A percentile compares a stretch with the other conserved stretches of the same genome.
Conservation (phyloP, 2,329 filamentous ascomycete species). For the Sphaerulina vaccinii region DNA sequence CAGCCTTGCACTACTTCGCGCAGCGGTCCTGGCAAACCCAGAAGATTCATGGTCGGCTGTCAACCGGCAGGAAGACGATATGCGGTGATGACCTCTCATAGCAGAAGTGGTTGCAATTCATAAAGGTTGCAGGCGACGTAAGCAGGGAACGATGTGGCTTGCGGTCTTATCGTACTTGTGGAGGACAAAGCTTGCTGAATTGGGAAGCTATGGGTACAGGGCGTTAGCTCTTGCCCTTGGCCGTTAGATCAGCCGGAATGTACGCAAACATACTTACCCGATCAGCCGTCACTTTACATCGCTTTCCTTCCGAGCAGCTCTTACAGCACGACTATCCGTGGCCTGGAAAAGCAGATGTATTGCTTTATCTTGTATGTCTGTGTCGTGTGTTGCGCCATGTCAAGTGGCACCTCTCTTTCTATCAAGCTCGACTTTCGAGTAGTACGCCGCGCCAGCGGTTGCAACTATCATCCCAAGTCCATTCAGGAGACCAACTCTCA, state of each 20-base stretch:
- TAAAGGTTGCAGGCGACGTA: too few species aligned
- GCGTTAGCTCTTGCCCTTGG: background rate
- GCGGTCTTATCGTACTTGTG: too few species aligned
- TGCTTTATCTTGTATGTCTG: background rate
- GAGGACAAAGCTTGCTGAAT: too few species aligned
- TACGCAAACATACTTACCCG: background rate
- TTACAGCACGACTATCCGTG: too few species aligned
- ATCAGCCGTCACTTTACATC: background rate
- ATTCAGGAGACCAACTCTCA: slow-evolving; percentile 44
- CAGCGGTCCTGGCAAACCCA: background rate
- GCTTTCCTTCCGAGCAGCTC: background rate
- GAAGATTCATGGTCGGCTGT: background rate
- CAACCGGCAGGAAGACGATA: background rate
- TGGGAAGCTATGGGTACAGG: too few species aligned
- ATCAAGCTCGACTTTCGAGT: slow-evolving; percentile 58
- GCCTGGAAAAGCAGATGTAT: too few species aligned
- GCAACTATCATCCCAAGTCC: slow-evolving; percentile 56
- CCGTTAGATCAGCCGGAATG: background rate
- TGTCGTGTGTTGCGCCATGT: background rate
- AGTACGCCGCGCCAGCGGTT: slow-evolving; percentile 57
- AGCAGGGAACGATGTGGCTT: too few species aligned
- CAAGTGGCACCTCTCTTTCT: slow-evolving; percentile 39
- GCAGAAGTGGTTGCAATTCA: background rate
- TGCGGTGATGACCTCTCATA: background rate
- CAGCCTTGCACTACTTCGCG: background rate